Evolutionary conservation across 495 filamentous ascomycete genomes (phyloP), one percentile per base, ranked within the genome.

Genomic region (Clohesyomyces aquaticus): DNA sequence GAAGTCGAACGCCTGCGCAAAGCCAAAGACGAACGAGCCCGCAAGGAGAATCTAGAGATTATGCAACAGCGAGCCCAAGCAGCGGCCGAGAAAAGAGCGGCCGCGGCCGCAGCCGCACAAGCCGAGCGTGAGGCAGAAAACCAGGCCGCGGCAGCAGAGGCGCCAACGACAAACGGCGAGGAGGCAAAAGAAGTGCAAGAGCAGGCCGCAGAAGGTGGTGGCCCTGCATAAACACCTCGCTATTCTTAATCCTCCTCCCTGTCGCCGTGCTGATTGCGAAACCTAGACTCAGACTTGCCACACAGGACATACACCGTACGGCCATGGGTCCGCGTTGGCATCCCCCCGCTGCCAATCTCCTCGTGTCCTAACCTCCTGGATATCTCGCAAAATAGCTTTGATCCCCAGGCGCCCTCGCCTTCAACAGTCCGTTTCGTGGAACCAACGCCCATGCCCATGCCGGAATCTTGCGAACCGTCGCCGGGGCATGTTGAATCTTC

Each of bases 1-100:
- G 94, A 98, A 77, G 86, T 90, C 8, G 95, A 98, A 77, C 79
- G 95, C 43, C 81, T 91, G 46, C 80, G 95, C 59, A 88, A 86
- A 68, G 84, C 84, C 21, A 95, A 92, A 75, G 94, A 98, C 70
- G 95, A 98, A 59, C 83, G 86, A 72, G 90, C 91, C 50, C 80
- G 93, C 59, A 86, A 85, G 69, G 93, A 96, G 72, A 87, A 93
- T 10, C 96, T 88, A 87, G 90, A 92, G 66, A 76, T 83, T 51
- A 81, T 87, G 76, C 81, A 83, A 63, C 81, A 49, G 43, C 18
- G 71, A 55, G 66, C 50, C 35, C 53, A 59, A 43, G 72, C 50
- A 55, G 46, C 28, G 22, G 67, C 58, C 12, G 73, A 70, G 58
- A 72, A 63, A 22, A 55, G 59, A 41, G 72, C 57, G n/a, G 70